These are phyloP conservation scores for Clavispora asparagi DNA, from an alignment of 805 yeast genomes.

Conservation along the genomic window DNA sequence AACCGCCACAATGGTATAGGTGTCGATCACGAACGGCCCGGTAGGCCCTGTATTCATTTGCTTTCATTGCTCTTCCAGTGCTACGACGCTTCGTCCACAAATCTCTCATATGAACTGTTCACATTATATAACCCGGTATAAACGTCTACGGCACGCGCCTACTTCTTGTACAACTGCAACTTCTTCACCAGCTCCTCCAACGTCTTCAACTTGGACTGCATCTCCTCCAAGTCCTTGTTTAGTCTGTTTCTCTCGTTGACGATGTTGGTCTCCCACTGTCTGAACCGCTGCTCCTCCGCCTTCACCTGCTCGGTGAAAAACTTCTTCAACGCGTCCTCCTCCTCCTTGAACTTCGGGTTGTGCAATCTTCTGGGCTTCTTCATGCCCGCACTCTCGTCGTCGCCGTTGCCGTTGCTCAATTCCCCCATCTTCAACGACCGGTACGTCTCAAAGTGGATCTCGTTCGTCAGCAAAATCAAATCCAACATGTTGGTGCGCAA, in stretches of 20 bases:
- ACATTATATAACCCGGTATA: not conserved
- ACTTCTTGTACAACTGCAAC: slow-evolving; percentile 37
- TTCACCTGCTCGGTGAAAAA: slow-evolving; percentile 94
- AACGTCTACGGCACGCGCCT: slow-evolving; percentile 1
- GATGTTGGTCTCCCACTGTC: slow-evolving; percentile 97
- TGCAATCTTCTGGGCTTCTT: slow-evolving; percentile 53
- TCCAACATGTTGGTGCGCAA: slow-evolving; percentile 83
- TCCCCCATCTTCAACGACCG: slow-evolving; percentile 64
- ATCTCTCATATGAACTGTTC: not conserved
- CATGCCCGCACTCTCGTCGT: slow-evolving; percentile 20
- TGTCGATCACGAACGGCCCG: too few species aligned
- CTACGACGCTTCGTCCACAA: too few species aligned
- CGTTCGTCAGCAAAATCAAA: slow-evolving; percentile 73
- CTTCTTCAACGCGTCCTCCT: slow-evolving; percentile 88
- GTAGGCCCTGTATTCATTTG: too few species aligned
- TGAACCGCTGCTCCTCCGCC: slow-evolving; percentile 92
- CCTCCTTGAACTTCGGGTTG: slow-evolving; percentile 94
- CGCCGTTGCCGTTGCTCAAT: slow-evolving; percentile 25
- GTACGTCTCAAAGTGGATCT: slow-evolving; percentile 73
- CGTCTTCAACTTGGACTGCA: slow-evolving; percentile 69
- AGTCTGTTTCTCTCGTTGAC: slow-evolving; percentile 91
- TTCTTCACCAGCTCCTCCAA: slow-evolving; percentile 72
- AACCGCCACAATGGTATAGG: too few species aligned
- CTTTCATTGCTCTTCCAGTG: too few species aligned
- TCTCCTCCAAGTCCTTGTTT: slow-evolving; percentile 87